These are phyloP conservation scores for Phaeotremella skinneri DNA, from an alignment of 768 basidiomycete genomes.

Conservation along the genomic window DNA sequence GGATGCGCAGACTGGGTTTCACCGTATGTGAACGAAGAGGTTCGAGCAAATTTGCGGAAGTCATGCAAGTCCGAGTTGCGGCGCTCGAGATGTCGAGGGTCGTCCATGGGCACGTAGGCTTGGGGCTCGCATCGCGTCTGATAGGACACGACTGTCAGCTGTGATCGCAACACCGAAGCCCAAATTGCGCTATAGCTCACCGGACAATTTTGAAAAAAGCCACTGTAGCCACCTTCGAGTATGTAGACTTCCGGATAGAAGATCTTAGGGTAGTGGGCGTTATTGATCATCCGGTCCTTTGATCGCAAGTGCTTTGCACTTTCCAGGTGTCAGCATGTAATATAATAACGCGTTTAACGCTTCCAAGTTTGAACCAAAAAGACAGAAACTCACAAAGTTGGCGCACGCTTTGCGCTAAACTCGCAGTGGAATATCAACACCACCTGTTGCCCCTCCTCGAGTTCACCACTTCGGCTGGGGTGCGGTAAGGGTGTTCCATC, in stretches of 20 bases:
- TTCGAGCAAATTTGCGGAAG: slow-evolving; percentile 87
- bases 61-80: slow-evolving; percentile 84
- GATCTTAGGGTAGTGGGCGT: slow-evolving; percentile 82
- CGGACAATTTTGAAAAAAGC: slow-evolving; percentile 70
- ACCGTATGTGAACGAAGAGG: slow-evolving; percentile 90
- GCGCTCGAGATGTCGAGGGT: slow-evolving; percentile 74
- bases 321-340: too few species aligned
- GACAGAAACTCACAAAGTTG: slow-evolving; percentile 85
- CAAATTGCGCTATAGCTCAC: slow-evolving; percentile 33
- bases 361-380: slow-evolving; percentile 1
- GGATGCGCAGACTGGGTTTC: slow-evolving; percentile 54
- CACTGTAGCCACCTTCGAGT: slow-evolving; percentile 91
- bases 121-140: slow-evolving; percentile 68
- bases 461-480: slow-evolving; percentile 65
- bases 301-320: slow-evolving; percentile 93
- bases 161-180: slow-evolving; percentile 24
- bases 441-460: slow-evolving; percentile 63
- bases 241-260: slow-evolving; percentile 97
- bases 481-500: slow-evolving; percentile 51
- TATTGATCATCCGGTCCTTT: slow-evolving; percentile 83
- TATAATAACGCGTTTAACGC: slow-evolving; percentile 5
- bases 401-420: slow-evolving; percentile 90
- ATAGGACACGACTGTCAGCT: background rate
- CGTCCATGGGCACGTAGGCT: slow-evolving; percentile 91
- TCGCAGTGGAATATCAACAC: slow-evolving; percentile 96